Evolutionary conservation across 192 early-diverging fungal genomes (phyloP).

Genomic region (Oehlia diaphana): DNA sequence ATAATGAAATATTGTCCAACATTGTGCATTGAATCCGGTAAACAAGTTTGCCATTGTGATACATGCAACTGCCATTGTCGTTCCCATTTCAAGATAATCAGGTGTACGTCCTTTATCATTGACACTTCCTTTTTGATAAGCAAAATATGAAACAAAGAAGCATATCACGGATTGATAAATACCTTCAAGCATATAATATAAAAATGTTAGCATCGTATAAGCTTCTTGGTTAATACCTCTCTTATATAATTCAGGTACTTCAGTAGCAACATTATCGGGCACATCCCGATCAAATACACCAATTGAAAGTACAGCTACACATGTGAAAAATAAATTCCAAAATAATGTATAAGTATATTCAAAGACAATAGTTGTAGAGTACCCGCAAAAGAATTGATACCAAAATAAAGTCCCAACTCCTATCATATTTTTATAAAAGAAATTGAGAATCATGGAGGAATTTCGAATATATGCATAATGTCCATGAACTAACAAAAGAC

Average conservation of each 20-base stretch:
- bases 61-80: slow-evolving; percentile 67
- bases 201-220: slow-evolving; percentile 65
- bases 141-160: slow-evolving; percentile 43
- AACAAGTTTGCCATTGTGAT: slow-evolving; percentile 81
- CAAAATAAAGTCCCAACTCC: slow-evolving; percentile 71
- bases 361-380: slow-evolving; percentile 68
- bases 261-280: slow-evolving; percentile 53
- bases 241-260: slow-evolving; percentile 73
- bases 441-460: slow-evolving; percentile 62
- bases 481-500: slow-evolving; percentile 72
- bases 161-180: slow-evolving; percentile 65
- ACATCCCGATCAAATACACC: slow-evolving; percentile 80
- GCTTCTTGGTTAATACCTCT: slow-evolving; percentile 59
- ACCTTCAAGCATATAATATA: slow-evolving; percentile 59
- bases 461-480: slow-evolving; percentile 64
- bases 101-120: slow-evolving; percentile 19
- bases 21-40: slow-evolving; percentile 68
- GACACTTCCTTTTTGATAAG: slow-evolving; percentile 26
- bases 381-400: slow-evolving; percentile 83
- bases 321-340: slow-evolving; percentile 81
- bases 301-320: slow-evolving; percentile 64
- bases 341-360: slow-evolving; percentile 78
- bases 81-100: slow-evolving; percentile 62
- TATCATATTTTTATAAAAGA: slow-evolving; percentile 77
- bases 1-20: slow-evolving; percentile 77